Evolutionary conservation across 2,329 filamentous ascomycete species (phyloP).

Genomic region (Arthrinium puccinioides): DNA sequence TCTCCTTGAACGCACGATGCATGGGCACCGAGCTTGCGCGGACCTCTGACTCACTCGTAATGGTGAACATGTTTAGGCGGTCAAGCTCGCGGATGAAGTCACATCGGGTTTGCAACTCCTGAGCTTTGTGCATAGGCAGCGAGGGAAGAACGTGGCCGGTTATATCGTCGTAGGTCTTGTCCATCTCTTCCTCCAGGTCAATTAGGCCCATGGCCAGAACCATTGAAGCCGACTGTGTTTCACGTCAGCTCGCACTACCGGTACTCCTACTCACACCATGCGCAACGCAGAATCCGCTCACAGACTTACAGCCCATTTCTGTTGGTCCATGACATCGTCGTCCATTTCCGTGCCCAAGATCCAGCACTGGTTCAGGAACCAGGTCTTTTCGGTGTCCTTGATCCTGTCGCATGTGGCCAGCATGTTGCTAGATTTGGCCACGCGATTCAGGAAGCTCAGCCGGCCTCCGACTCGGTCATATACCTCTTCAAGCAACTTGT

Average conservation of each 20-base stretch:
- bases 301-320: constrained; percentile 78
- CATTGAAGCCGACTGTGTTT: constrained; percentile 88
- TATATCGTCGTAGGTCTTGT: constrained; percentile 58
- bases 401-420: constrained; percentile 67
- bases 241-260: no score
- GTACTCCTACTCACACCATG: not conserved
- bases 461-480: constrained; percentile 85
- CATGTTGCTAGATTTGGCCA: constrained; percentile 84
- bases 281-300: not conserved
- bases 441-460: constrained; percentile 78
- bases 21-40: constrained; percentile 93
- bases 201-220: constrained; percentile 86
- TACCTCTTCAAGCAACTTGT: constrained; percentile 60
- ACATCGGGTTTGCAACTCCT: constrained; percentile 89
- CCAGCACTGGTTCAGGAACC: constrained; percentile 75
- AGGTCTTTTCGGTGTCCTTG: constrained; percentile 64
- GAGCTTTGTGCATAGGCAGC: constrained; percentile 73
- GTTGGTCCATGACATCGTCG: constrained; percentile 96
- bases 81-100: constrained; percentile 94
- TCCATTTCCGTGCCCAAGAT: constrained; percentile 75
- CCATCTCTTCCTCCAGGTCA: constrained; percentile 64
- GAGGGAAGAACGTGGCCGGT: constrained; percentile 71
- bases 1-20: constrained; percentile 83
- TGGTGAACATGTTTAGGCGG: constrained; percentile 90
- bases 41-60: constrained; percentile 79